Evolutionary conservation across 2,329 filamentous ascomycete genomes (phyloP).

Genomic region (Chaetomium globosum): DNA sequence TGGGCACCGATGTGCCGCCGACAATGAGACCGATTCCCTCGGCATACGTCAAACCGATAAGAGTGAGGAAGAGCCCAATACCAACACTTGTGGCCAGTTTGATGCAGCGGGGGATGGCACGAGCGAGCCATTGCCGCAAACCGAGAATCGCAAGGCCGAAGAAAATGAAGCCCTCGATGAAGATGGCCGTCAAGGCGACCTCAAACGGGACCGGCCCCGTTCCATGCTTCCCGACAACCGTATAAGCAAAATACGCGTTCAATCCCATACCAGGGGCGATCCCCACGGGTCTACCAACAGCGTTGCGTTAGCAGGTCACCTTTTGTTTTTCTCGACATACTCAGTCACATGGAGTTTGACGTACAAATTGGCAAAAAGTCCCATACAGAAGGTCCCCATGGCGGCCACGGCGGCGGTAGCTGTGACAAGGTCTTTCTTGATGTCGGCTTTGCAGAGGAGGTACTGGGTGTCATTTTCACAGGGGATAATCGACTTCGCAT

Average conservation of each 20-base stretch:
- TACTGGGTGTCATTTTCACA: constrained; percentile 61
- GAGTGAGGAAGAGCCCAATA: constrained; percentile 78
- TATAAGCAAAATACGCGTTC: constrained; percentile 86
- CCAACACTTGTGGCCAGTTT: constrained; percentile 85
- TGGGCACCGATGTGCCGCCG: constrained; percentile 67
- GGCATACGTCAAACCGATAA: constrained; percentile 76
- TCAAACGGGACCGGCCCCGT: constrained; percentile 71
- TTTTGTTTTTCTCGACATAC: background rate
- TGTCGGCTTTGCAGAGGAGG: constrained; percentile 60
- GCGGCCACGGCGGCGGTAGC: constrained; percentile 82
- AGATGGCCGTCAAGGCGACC: constrained; percentile 81
- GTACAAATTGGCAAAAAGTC: constrained; percentile 74
- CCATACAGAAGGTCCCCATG: constrained; percentile 80
- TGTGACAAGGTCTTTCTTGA: constrained; percentile 80
- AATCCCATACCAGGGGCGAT: constrained; percentile 77
- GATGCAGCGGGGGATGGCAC: constrained; percentile 79
- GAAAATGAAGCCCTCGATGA: constrained; percentile 86
- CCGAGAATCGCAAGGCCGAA: constrained; percentile 77
- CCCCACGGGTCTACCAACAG: constrained; percentile 57
- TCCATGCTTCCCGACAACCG: constrained; percentile 76
- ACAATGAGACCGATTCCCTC: constrained; percentile 80
- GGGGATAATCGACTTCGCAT: constrained; percentile 45
- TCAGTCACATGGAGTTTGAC: constrained; percentile 33
- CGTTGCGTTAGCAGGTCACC: constrained; percentile 3
- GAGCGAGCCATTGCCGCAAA: constrained; percentile 84